phyloP scores from a whole-genome alignment of 805 yeast species.

The Saccharomycopsis sp. region DNA sequence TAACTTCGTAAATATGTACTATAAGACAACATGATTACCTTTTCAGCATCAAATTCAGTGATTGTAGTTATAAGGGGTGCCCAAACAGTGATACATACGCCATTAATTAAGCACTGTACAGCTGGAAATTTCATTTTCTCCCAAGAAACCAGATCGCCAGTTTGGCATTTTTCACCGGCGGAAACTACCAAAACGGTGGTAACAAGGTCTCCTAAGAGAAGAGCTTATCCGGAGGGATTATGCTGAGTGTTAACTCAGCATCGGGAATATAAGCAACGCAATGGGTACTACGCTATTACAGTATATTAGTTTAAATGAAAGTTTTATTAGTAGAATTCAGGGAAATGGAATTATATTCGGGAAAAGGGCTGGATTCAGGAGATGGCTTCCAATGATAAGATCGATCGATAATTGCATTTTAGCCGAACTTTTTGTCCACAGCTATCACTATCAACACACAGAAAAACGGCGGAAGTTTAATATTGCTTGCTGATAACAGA shows the following conservation, averaged over 20 bases:
- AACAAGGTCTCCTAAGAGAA: no score
- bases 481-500: not conserved
- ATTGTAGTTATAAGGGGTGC: no score
- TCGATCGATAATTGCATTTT: not conserved
- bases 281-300: no score
- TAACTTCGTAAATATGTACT: not conserved
- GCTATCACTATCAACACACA: not conserved
- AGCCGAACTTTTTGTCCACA: not conserved
- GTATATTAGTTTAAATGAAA: no score
- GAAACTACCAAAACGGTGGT: not conserved
- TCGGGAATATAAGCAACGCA: no score
- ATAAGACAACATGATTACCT: not conserved
- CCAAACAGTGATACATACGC: no score
- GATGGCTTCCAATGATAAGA: no score
- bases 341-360: no score
- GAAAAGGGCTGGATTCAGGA: no score
- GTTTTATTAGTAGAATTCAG: no score
- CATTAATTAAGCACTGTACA: not conserved
- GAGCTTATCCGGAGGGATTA: no score
- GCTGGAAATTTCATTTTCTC: not conserved
- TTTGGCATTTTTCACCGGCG: not conserved
- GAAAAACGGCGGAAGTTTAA: not conserved
- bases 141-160: not conserved
- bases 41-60: not conserved
- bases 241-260: no score